These are phyloP conservation scores for Triticum turgidum DNA, from an alignment of 176 grass and related monocot genomes.

Conservation along the genomic window DNA sequence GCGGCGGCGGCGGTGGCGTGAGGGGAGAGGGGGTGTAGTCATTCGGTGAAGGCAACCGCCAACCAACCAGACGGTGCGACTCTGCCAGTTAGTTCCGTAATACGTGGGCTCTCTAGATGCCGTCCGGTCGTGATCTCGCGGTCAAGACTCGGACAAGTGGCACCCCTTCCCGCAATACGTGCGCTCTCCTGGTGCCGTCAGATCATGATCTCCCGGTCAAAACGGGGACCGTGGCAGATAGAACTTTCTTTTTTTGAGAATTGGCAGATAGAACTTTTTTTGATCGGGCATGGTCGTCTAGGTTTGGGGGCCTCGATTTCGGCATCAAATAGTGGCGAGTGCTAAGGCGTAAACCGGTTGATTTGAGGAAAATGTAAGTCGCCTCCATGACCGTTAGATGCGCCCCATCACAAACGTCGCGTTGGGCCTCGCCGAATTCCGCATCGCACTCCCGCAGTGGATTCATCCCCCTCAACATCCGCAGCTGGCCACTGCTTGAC, in stretches of 20 bases:
- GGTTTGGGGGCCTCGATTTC: background rate
- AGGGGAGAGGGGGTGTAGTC: conserved; percentile 1
- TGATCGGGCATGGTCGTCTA: background rate
- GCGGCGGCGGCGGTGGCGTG: conserved; percentile 8
- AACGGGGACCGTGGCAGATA: background rate
- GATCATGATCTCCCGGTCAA: background rate
- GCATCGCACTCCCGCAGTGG: no score
- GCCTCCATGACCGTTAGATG: no score
- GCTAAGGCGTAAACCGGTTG: no score
- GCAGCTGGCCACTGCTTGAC: no score
- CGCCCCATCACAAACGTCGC: no score
- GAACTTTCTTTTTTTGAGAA: background rate
- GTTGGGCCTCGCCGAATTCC: no score
- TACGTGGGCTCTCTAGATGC: background rate
- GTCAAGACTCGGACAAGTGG: background rate
- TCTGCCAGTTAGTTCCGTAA: background rate
- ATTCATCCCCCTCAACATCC: no score
- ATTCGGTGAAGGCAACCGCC: conserved; percentile 21
- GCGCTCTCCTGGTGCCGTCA: background rate
- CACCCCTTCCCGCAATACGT: background rate
- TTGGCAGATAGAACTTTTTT: background rate
- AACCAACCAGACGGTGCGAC: background rate
- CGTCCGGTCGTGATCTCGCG: background rate
- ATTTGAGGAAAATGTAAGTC: no score
- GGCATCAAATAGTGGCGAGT: no score